Conservation (phyloP, 768 basidiomycete genomes). For the Panaeolus cyanescens region DNA sequence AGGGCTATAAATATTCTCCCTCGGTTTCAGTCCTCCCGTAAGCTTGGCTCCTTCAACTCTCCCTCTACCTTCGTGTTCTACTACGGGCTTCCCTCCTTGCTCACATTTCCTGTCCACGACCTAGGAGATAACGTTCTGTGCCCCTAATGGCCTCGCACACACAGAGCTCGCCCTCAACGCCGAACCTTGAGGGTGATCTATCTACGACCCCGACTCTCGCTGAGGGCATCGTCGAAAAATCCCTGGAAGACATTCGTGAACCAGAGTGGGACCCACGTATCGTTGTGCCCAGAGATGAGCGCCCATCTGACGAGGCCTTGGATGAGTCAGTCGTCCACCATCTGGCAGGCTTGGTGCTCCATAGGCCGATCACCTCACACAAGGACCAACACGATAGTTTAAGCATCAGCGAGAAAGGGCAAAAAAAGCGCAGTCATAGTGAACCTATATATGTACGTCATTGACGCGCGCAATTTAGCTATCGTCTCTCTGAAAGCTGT, state of each 20-base stretch:
- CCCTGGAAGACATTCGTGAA: conserved; percentile 30
- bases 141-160: neutral
- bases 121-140: neutral
- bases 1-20: neutral
- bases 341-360: conserved; percentile 12
- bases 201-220: conserved; percentile 20
- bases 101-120: neutral
- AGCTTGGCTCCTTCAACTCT: neutral
- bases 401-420: conserved; percentile 11
- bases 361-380: conserved; percentile 25
- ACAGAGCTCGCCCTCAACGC: neutral
- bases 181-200: conserved; percentile 9
- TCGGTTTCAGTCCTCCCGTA: neutral
- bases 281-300: conserved; percentile 22
- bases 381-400: conserved; percentile 8
- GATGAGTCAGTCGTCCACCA: conserved; percentile 34
- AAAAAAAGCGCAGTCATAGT: conserved; percentile 6
- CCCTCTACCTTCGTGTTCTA: neutral
- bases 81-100: neutral
- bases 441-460: conserved; percentile 22
- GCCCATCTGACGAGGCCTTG: conserved; percentile 29
- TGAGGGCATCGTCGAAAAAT: conserved; percentile 27
- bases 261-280: conserved; percentile 40
- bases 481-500: conserved; percentile 31
- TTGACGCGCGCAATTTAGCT: conserved; percentile 2